A percentile compares a stretch with the other conserved stretches of the same genome.
Evolutionary conservation across 257 asterid genomes (phyloP).

Genomic region (Plantago major): DNA sequence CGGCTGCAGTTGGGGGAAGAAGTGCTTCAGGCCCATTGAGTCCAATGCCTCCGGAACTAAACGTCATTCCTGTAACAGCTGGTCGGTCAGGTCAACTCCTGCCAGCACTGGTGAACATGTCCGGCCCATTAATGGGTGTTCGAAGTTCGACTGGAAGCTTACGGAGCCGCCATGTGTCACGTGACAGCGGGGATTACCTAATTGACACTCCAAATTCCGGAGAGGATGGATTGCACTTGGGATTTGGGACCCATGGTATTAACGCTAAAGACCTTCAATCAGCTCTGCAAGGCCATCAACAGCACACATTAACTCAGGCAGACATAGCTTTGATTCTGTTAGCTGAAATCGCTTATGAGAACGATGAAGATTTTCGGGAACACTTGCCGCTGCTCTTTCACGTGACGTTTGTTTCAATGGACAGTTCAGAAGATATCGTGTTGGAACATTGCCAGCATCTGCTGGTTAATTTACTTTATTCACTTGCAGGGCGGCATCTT

Average conservation of each 20-base stretch:
- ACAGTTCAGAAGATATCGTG: conserved; percentile 98
- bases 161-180: conserved; percentile 94
- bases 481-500: conserved; percentile 96
- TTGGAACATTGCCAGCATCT: conserved; percentile 98
- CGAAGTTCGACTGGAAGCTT: conserved; percentile 96
- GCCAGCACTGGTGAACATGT: conserved; percentile 93
- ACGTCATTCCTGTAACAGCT: conserved; percentile 77
- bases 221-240: conserved; percentile 80
- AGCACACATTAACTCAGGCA: conserved; percentile 87
- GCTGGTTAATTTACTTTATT: conserved; percentile 88
- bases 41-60: conserved; percentile 91
- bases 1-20: conserved; percentile 94
- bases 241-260: conserved; percentile 60
- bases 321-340: conserved; percentile 90
- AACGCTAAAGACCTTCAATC: conserved; percentile 97
- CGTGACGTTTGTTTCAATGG: conserved; percentile 98
- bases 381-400: conserved; percentile 96
- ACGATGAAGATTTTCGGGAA: conserved; percentile 97
- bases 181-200: conserved; percentile 96
- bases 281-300: conserved; percentile 98
- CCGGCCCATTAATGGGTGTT: conserved; percentile 96
- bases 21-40: conserved; percentile 96
- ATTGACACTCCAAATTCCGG: conserved; percentile 97
- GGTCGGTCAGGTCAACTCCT: conserved; percentile 97
- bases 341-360: conserved; percentile 98